These are phyloP conservation scores for Dothiorella sarmentorum DNA, from an alignment of 2,329 filamentous ascomycete species.

Conservation along the genomic window DNA sequence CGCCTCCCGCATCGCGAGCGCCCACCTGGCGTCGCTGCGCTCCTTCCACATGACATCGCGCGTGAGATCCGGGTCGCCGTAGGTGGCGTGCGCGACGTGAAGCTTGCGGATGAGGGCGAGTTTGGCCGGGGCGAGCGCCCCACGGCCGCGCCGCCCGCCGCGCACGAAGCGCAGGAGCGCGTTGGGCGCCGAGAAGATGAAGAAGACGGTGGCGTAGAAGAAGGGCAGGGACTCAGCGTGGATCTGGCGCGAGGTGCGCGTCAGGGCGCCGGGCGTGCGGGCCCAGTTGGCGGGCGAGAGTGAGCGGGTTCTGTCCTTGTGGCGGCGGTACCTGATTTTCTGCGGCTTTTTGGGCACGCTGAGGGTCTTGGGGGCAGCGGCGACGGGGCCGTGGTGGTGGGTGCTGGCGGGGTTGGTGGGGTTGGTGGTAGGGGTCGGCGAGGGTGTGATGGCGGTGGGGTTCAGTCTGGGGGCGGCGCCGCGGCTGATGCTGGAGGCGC, in stretches of 20 bases:
- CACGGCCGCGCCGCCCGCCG: too few species aligned
- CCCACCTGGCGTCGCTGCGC: background rate
- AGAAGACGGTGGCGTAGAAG: constrained; percentile 30
- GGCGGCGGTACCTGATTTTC: background rate
- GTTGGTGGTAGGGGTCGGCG: background rate
- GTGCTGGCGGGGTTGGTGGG: background rate
- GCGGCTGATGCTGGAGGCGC: background rate
- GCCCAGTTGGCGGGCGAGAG: constrained; percentile 25
- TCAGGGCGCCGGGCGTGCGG: constrained; percentile 28
- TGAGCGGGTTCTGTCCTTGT: too few species aligned
- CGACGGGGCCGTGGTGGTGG: background rate
- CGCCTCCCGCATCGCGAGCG: background rate
- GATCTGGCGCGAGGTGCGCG: constrained; percentile 30
- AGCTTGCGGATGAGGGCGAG: constrained; percentile 28
- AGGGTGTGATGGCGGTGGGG: background rate
- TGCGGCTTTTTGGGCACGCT: too few species aligned
- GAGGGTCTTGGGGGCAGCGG: too few species aligned
- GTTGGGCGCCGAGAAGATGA: constrained; percentile 30
- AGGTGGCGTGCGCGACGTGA: constrained; percentile 31
- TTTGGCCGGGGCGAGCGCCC: constrained; percentile 18
- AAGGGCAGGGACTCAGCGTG: constrained; percentile 27
- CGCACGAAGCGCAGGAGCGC: constrained; percentile 31
- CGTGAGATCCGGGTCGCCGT: constrained; percentile 23
- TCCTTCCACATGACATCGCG: constrained; percentile 24
- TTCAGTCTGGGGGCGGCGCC: background rate